Evolutionary conservation across 2,329 filamentous ascomycete genomes (phyloP), one percentile per base, ranked within the genome.

Genomic region (Arthrocladium fulminans): DNA sequence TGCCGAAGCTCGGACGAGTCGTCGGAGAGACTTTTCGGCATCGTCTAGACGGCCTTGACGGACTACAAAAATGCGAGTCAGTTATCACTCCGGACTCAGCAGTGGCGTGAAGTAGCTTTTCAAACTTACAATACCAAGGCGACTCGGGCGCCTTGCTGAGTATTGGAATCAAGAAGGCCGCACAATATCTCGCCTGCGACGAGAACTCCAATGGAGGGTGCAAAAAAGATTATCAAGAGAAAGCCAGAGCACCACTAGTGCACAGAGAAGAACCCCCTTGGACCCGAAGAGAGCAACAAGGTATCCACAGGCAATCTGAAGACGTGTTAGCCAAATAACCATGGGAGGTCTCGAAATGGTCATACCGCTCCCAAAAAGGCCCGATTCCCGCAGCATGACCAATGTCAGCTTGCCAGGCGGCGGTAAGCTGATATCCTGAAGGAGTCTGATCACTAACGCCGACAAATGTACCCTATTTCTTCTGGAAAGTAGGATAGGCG

Each of bases 171-270:
- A 58, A 43, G 8, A 50, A 30, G 12, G n/a, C 59, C 71, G 45
- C 67, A 69, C 12, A 75, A 62, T 37, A 75, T 70, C 57, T 75
- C 69, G 13, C 69, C 73, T 1, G 71, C 67, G 10, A 73, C 63
- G 73, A 60, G 45, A 12, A 67, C 59, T 51, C 70, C 61, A 12
- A 74, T 66, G 49, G 69, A 69, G 39, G 67, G 62, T 1, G 73
- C 72, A 2, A 70, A 73, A 63, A 76, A 75, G 55, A 73, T 71
- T 49, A 76, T 73, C 13, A 71, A 63, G 12, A 71, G 72, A 58
- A 72, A 73, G 2, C n/a, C n/a, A n/a, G n/a, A n/a, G n/a, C n/a
- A n/a, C n/a, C n/a, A n/a, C n/a, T n/a, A n/a, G n/a, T n/a, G n/a
- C n/a, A n/a, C n/a, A n/a, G n/a, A n/a, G n/a, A n/a, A n/a, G n/a